phyloP scores from a whole-genome alignment of 495 filamentous ascomycete species.

The Aspergillus avenaceus region DNA sequence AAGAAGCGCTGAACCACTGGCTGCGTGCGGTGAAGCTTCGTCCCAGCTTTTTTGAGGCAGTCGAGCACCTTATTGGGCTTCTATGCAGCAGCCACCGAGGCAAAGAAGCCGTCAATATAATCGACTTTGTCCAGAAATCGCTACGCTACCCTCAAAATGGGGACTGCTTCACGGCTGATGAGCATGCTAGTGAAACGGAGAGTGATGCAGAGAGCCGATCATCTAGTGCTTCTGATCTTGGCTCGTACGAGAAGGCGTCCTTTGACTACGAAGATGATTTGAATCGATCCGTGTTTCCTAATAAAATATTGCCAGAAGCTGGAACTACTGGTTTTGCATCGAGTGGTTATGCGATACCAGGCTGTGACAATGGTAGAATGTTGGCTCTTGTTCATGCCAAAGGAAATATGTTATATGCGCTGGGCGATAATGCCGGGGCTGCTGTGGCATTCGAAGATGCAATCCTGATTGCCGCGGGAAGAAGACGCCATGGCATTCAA shows the following conservation, averaged over 20 bases:
- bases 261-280: slow-evolving; percentile 57
- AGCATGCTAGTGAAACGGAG: slow-evolving; percentile 54
- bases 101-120: slow-evolving; percentile 82
- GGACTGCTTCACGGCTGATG: slow-evolving; percentile 46
- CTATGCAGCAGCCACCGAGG: slow-evolving; percentile 78
- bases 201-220: slow-evolving; percentile 50
- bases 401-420: slow-evolving; percentile 93
- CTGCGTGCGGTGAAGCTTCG: slow-evolving; percentile 72
- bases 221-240: slow-evolving; percentile 44
- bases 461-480: slow-evolving; percentile 81
- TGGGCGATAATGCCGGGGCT: slow-evolving; percentile 79
- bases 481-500: slow-evolving; percentile 65
- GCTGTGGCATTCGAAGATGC: slow-evolving; percentile 94
- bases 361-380: slow-evolving; percentile 89
- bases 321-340: slow-evolving; percentile 61
- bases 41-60: slow-evolving; percentile 92
- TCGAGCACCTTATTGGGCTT: slow-evolving; percentile 90
- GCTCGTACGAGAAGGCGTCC: slow-evolving; percentile 49
- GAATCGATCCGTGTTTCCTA: slow-evolving; percentile 19
- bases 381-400: slow-evolving; percentile 91
- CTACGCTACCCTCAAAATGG: slow-evolving; percentile 53
- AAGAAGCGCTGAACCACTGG: slow-evolving; percentile 89
- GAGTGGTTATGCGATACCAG: slow-evolving; percentile 82
- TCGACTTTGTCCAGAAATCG: slow-evolving; percentile 80
- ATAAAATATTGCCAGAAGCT: slow-evolving; percentile 25